phyloP scores from a whole-genome alignment of 2,329 filamentous ascomycete genomes.

The Myotisia sp. region DNA sequence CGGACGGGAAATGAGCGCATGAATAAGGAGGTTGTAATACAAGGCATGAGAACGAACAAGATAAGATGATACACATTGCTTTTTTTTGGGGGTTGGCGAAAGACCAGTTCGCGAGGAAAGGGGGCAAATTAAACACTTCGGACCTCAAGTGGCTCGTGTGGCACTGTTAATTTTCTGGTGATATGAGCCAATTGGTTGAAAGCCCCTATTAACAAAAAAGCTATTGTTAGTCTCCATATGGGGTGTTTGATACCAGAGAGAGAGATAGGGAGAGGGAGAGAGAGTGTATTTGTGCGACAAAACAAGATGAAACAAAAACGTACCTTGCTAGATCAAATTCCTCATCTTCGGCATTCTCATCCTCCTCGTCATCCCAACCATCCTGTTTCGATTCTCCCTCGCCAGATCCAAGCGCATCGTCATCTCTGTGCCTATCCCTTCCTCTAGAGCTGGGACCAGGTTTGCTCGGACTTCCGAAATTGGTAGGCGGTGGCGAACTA shows the following conservation, averaged over 20 bases:
- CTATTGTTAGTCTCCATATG: too few relatives aligned
- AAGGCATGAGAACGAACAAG: too few relatives aligned
- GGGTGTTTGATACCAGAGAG: slow-evolving; percentile 11
- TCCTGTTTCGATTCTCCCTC: slow-evolving; percentile 8
- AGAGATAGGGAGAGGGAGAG: slow-evolving; percentile 1
- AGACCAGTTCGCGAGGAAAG: too few relatives aligned
- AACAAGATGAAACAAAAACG: slow-evolving; percentile 13
- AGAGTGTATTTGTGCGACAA: too few relatives aligned
- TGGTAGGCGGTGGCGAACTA: slow-evolving; percentile 35
- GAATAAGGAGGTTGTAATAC: too few relatives aligned
- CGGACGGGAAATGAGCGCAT: too few relatives aligned
- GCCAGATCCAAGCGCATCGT: too few relatives aligned
- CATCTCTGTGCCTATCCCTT: neutral
- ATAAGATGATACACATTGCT: too few relatives aligned
- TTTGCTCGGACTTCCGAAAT: slow-evolving; percentile 33
- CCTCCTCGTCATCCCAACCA: slow-evolving; percentile 9
- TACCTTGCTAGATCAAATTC: slow-evolving; percentile 37
- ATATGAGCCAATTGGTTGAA: slow-evolving; percentile 36
- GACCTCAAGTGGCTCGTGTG: slow-evolving; percentile 9
- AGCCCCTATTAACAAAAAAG: too few relatives aligned
- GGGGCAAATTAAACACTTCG: too few relatives aligned
- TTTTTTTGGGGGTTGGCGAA: too few relatives aligned
- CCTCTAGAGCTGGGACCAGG: slow-evolving; percentile 15
- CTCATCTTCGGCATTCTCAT: slow-evolving; percentile 23
- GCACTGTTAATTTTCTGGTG: slow-evolving; percentile 28